Evolutionary conservation across 345 rosid species (phyloP).

Genomic region (Atalantia buxifolia): DNA sequence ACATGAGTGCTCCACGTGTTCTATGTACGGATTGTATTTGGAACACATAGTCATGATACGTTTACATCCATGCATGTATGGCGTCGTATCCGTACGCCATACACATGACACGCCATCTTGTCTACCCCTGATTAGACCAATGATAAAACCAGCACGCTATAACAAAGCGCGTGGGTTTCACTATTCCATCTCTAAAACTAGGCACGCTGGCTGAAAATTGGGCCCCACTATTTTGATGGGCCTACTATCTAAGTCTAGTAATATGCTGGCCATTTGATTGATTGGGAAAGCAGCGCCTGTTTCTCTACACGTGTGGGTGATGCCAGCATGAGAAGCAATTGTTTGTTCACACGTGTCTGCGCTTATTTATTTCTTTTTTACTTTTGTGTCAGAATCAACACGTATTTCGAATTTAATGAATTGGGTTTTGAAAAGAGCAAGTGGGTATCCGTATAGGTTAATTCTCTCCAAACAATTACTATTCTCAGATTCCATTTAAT

Average conservation of each 20-base stretch:
- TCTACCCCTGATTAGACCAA: not conserved
- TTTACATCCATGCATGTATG: not conserved
- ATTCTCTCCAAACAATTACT: not conserved
- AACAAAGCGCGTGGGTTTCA: not conserved
- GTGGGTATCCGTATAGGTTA: not conserved
- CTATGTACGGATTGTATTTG: not conserved
- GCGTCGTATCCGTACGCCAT: not conserved
- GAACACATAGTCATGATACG: not conserved
- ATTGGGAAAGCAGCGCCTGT: not conserved
- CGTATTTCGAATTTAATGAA: too few relatives aligned
- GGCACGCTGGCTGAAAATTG: not conserved
- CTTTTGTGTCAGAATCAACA: not conserved
- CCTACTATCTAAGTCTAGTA: not conserved
- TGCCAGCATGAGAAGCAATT: not conserved
- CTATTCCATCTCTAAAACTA: not conserved
- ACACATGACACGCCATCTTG: not conserved
- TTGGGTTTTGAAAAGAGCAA: too few relatives aligned
- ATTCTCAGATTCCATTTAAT: not conserved
- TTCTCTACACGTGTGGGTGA: not conserved
- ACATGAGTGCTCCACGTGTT: slow-evolving; percentile 18
- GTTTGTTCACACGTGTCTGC: not conserved
- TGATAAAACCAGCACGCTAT: not conserved
- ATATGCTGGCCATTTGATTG: not conserved
- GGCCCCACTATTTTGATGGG: not conserved
- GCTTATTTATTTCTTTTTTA: too few relatives aligned